Base-by-base conservation (phyloP, 768 basidiomycete species). In the Naganishia onofrii region DNA sequence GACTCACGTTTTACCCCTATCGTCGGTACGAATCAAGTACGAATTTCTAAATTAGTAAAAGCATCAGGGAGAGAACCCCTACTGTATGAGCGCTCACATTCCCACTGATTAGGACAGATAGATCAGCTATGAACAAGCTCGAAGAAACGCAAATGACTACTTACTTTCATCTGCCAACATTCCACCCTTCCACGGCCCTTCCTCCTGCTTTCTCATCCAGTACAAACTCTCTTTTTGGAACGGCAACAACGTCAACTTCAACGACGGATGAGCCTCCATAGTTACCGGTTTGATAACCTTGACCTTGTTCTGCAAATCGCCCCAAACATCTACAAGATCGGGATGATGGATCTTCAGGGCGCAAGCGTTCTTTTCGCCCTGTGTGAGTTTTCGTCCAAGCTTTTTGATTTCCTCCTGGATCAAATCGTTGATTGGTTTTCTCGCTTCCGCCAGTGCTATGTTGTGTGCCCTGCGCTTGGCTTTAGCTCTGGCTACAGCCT, bases 121-220 rank as follows among this genome's bases (percentile, higher is more conserved):
- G 15, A 54, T 65, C 5, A 70, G 46, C 7, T 73, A 21, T 34
- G 53, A 10, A 10, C 23, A 3, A 15, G n/a, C 26, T 56, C n/a
- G n/a, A 23, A 66, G 8, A 23, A 17, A 13, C 3, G 19, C 38
- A 13, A 48, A 56, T 72, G 1, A 83, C 89, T 74, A 91, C 91
- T 67, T 36, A 71, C 70, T 80, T 75, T 80, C 79, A 72, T 80
- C 81, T 23, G 93, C 92, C 66, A 97, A 84, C 87, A 97, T 89
- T 5, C 95, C 96, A 44, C 95, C 96, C 57, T 84, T 83, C 91
- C 94, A 98, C 1, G 87, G 81, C 8, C 90, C 86, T 66, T 88
- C 83, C 79, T 99, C 96, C 82, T 98, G 96, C 76, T 91, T 85
- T 74, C 87, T 86, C 92, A 99, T 95, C 96, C 96, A 99, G 76